These are phyloP conservation scores for Coemansia nantahalensis DNA, from an alignment of 192 early-diverging fungal species.

Conservation along the genomic window DNA sequence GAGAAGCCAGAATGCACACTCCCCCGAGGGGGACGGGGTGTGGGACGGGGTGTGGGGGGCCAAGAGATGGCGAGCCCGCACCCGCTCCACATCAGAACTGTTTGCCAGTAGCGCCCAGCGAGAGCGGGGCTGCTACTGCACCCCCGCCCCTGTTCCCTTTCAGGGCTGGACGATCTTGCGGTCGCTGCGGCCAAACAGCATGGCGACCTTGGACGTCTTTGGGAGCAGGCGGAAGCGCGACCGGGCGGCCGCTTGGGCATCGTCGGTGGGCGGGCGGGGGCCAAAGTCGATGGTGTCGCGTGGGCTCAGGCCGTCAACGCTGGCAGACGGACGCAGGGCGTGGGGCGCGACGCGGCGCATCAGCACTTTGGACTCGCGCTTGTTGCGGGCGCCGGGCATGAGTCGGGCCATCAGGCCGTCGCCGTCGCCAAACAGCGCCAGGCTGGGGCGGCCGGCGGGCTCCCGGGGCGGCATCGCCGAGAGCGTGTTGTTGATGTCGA, in stretches of 20 bases:
- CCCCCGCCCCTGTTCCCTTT: too few species aligned
- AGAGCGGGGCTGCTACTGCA: too few species aligned
- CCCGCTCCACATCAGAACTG: too few species aligned
- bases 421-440: conserved; percentile 13
- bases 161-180: conserved; percentile 1
- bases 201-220: conserved; percentile 14
- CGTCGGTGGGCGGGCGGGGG: not conserved
- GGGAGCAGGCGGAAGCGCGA: conserved; percentile 31
- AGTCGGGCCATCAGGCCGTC: conserved; percentile 10
- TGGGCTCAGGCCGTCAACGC: conserved; percentile 2
- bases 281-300: not conserved
- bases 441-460: conserved; percentile 1
- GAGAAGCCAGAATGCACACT: too few species aligned
- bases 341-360: conserved; percentile 25
- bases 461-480: conserved; percentile 1
- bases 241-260: not conserved
- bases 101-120: too few species aligned
- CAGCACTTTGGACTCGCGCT: conserved; percentile 8
- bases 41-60: too few species aligned
- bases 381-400: not conserved
- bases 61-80: too few species aligned
- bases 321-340: conserved; percentile 13
- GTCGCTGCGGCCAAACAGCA: not conserved
- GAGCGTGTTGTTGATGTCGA: conserved; percentile 19
- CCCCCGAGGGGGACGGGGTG: too few species aligned